Base-by-base conservation (phyloP, 306 rosid genomes). In the Cyamopsis tetragonoloba region DNA sequence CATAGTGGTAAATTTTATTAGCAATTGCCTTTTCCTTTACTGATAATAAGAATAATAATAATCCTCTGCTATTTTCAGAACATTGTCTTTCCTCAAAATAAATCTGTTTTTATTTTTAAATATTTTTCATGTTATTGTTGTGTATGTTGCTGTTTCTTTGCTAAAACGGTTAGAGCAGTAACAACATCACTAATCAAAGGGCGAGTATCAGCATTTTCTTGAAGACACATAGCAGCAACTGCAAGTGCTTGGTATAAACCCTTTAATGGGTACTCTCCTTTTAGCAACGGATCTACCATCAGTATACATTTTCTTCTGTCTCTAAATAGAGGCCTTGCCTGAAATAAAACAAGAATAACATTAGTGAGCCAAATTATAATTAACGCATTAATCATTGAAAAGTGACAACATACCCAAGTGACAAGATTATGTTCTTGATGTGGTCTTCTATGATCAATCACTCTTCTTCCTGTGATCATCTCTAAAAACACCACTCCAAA, bases 181-280 rank as follows among this genome's bases (percentile, higher is more conserved):
- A 89, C 98, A 27, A 87, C 96, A 0, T 92, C 96, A 32, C 96
- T 80, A 35, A 92, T 92, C 65, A 89, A 42, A 51, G 96, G 98
- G 24, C 98, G 58, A 0, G 87, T 83, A 24, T 53, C 43, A 28
- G 89, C 91, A 76, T 92, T 93, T 37, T 89, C 96, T 44, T 84
- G 92, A 12, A 89, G 86, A 64, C 98, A 92, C 96, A 92, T 92
- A 31, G 89, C 93, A 60, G 98, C 98, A 30, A 92, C 87, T 68
- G 96, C 96, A 24, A 92, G 78, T 72, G 98, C 98, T 84, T 89
- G 98, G 77, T 78, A 80, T 13, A 92, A 80, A 41, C 82, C 91
- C 72, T 86, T 89, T 41, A 68, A 61, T 4, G 96, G 93, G 65
- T 76, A 92, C 2, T 83, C 77, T 22, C 83, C 91, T 75, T 78